Conservation (phyloP, 441 rosid species). For the Geranium incanum region DNA sequence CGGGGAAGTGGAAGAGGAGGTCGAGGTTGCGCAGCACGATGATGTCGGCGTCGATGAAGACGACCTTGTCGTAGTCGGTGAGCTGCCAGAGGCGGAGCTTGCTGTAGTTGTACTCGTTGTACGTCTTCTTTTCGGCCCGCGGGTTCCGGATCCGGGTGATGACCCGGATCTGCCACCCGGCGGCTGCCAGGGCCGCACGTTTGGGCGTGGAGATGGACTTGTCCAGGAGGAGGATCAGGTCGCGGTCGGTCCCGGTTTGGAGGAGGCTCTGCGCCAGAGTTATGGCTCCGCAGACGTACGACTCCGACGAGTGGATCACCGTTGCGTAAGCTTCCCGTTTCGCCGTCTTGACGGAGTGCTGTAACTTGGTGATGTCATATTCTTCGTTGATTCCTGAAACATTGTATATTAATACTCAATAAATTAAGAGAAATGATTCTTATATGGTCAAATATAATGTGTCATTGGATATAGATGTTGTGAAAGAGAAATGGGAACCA, state of each 20-base stretch:
- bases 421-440: no score
- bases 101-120: constrained; percentile 89
- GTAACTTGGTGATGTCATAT: constrained; percentile 51
- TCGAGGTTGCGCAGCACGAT: constrained; percentile 64
- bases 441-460: background rate
- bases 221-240: constrained; percentile 74
- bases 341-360: constrained; percentile 32
- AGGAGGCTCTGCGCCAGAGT: constrained; percentile 74
- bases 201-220: constrained; percentile 56
- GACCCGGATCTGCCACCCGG: constrained; percentile 71
- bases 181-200: constrained; percentile 47
- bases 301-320: constrained; percentile 74
- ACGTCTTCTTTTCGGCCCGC: constrained; percentile 43
- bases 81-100: constrained; percentile 85
- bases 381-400: constrained; percentile 51
- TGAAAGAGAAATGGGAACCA: background rate
- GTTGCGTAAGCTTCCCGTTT: constrained; percentile 78
- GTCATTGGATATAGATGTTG: background rate
- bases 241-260: constrained; percentile 68
- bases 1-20: constrained; percentile 68
- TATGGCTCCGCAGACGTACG: constrained; percentile 89
- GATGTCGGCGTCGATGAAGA: constrained; percentile 85
- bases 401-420: no score
- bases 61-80: constrained; percentile 68
- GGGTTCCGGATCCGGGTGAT: constrained; percentile 78